These are phyloP conservation scores for Aristolochia fimbriata DNA, from an alignment of 164 flowering plant genomes.

Conservation along the genomic window DNA sequence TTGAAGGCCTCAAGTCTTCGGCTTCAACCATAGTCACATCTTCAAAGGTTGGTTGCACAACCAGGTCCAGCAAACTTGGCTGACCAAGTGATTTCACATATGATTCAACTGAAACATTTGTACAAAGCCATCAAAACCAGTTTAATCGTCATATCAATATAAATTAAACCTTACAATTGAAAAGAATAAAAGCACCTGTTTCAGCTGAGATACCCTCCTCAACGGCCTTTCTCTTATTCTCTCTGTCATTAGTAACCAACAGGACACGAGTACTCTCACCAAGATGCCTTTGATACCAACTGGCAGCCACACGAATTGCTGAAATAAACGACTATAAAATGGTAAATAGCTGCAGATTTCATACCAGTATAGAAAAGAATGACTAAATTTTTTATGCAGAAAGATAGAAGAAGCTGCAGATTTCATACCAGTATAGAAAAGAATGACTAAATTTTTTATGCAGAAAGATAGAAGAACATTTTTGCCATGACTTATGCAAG, in stretches of 20 bases:
- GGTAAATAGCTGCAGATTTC: too few relatives aligned
- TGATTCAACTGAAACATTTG: conserved; percentile 66
- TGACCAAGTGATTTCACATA: conserved; percentile 78
- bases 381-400: too few relatives aligned
- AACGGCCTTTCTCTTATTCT: conserved; percentile 74
- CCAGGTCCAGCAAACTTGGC: conserved; percentile 79
- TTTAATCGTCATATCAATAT: neutral
- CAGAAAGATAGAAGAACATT: too few relatives aligned
- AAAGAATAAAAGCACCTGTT: conserved; percentile 41
- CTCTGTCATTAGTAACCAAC: conserved; percentile 86
- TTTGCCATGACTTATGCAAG: too few relatives aligned
- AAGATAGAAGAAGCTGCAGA: too few relatives aligned
- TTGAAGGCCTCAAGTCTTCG: conserved; percentile 86
- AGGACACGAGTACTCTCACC: conserved; percentile 48
- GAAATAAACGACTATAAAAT: conserved; percentile 6
- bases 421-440: too few relatives aligned
- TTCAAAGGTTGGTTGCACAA: conserved; percentile 56
- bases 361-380: too few relatives aligned
- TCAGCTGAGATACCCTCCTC: conserved; percentile 92
- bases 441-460: too few relatives aligned
- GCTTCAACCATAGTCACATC: conserved; percentile 68
- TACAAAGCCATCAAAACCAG: conserved; percentile 4
- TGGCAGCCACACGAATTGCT: conserved; percentile 95
- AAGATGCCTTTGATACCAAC: conserved; percentile 91
- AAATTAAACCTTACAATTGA: too few relatives aligned